A percentile compares a stretch with the other conserved stretches of the same genome.
These are phyloP conservation scores for Asterochloris erici DNA, from an alignment of 139 green algal species.

Conservation along the genomic window DNA sequence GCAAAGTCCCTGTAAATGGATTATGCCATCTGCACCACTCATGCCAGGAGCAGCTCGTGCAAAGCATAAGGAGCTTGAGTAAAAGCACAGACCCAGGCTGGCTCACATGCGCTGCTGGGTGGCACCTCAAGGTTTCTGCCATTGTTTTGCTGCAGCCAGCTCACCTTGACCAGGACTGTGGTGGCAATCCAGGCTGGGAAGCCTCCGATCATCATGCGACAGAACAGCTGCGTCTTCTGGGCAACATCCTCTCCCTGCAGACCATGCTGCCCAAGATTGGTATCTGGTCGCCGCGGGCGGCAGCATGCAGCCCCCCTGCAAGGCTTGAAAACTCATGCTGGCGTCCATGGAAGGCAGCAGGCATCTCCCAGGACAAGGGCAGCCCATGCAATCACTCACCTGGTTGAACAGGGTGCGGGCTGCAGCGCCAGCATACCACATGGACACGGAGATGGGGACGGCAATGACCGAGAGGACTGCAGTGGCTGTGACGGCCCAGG, in stretches of 20 bases:
- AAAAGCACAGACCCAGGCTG: background rate
- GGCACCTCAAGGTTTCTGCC: background rate
- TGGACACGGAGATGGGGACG: conserved; percentile 1
- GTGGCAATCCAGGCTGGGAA: background rate
- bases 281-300: background rate
- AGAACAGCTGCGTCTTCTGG: conserved; percentile 2
- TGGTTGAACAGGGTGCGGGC: conserved; percentile 5
- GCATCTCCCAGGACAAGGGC: background rate
- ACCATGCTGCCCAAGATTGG: background rate
- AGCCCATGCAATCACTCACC: background rate
- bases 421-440: conserved; percentile 22
- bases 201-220: conserved; percentile 13
- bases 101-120: background rate
- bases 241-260: background rate
- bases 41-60: background rate
- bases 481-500: conserved; percentile 19
- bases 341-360: background rate
- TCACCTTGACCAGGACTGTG: conserved; percentile 9
- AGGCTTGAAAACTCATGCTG: background rate
- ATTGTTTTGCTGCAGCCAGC: background rate
- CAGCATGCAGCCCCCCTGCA: background rate
- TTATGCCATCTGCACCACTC: background rate
- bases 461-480: conserved; percentile 10
- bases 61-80: background rate
- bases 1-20: background rate